phyloP scores from a whole-genome alignment of 805 yeast species.

The Metschnikowia similis region DNA sequence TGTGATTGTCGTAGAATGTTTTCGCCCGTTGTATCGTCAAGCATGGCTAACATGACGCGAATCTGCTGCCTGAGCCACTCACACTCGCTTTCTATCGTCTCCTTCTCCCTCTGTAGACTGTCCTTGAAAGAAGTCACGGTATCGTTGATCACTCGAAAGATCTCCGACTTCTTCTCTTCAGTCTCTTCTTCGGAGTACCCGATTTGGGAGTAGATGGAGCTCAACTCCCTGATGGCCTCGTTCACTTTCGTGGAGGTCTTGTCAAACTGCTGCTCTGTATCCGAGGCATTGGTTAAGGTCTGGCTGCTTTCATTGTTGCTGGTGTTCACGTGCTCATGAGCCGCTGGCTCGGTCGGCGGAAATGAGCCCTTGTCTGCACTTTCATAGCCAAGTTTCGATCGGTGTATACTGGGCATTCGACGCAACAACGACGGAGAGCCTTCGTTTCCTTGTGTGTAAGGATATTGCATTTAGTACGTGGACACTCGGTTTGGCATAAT shows the following conservation, averaged over 20 bases:
- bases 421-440: conserved; percentile 1
- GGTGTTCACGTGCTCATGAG: not conserved
- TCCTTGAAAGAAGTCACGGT: conserved; percentile 34
- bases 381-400: not conserved
- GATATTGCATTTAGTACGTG: not conserved
- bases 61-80: conserved; percentile 45
- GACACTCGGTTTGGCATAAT: not conserved
- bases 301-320: not conserved
- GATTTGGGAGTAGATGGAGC: conserved; percentile 45
- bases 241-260: conserved; percentile 32
- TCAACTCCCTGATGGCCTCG: conserved; percentile 39
- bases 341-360: not conserved
- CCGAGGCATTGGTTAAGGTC: conserved; percentile 1
- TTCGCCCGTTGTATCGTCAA: conserved; percentile 33
- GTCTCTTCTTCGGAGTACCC: conserved; percentile 54
- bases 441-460: not conserved
- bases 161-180: conserved; percentile 43
- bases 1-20: conserved; percentile 13
- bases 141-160: conserved; percentile 46
- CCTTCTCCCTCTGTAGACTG: conserved; percentile 27
- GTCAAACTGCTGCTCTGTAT: conserved; percentile 23
- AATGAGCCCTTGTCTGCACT: not conserved
- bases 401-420: conserved; percentile 1
- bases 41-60: conserved; percentile 35
- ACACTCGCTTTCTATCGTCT: conserved; percentile 37